Percentiles rank a stretch among this genome's conserved stretches.
phyloP scores from a whole-genome alignment of 192 early-diverging fungal species.

The Entomortierella parvispora region DNA sequence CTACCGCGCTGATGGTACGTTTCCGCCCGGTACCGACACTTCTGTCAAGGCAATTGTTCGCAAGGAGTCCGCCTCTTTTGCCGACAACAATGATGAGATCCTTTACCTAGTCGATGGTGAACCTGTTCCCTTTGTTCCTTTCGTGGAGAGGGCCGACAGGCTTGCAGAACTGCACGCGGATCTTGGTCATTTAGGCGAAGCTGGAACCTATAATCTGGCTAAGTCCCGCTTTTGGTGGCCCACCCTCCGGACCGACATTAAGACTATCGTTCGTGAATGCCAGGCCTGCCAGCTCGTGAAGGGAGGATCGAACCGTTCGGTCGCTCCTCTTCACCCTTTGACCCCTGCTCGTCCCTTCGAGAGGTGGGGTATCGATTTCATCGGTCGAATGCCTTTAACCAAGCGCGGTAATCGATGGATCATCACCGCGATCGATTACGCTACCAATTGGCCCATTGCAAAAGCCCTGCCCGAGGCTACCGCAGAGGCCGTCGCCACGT shows the following conservation, averaged over 20 bases:
- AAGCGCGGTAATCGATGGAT: constrained; percentile 21
- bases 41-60: neutral
- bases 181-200: neutral
- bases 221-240: neutral
- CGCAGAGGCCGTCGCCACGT: constrained; percentile 11
- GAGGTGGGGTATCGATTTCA: neutral
- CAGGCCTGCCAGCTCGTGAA: neutral
- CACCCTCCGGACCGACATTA: neutral
- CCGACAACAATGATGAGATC: neutral
- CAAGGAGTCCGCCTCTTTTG: neutral
- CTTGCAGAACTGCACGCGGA: neutral
- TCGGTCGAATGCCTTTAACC: constrained; percentile 3
- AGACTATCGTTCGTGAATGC: neutral
- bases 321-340: neutral
- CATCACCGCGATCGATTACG: constrained; percentile 33
- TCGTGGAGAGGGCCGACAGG: neutral
- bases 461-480: constrained; percentile 13
- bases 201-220: neutral
- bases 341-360: neutral
- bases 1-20: neutral
- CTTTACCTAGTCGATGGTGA: neutral
- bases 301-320: neutral
- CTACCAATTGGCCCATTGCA: constrained; percentile 42
- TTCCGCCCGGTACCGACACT: neutral
- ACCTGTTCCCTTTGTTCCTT: neutral